Conservation (phyloP, 1,284 basidiomycete species). For the Cystobasidium pallidum region DNA sequence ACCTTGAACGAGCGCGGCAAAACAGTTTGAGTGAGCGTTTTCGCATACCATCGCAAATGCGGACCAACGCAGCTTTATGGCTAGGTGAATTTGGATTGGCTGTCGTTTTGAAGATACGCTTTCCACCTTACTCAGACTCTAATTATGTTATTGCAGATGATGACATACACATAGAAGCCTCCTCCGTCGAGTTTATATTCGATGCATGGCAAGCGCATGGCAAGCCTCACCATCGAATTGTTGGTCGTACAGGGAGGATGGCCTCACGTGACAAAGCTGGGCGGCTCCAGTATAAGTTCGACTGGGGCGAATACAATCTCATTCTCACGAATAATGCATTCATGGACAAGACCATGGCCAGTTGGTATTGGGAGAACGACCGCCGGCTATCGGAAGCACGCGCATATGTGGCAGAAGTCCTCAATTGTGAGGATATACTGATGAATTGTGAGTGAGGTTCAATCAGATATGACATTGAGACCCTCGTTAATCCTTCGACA, state of each 20-base stretch:
- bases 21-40: constrained; percentile 41
- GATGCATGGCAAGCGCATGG: constrained; percentile 17
- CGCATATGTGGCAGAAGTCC: constrained; percentile 29
- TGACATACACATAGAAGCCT: constrained; percentile 17
- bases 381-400: background rate
- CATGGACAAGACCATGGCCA: constrained; percentile 36
- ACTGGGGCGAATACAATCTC: constrained; percentile 13
- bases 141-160: constrained; percentile 10
- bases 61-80: constrained; percentile 32
- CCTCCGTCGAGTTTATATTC: constrained; percentile 23
- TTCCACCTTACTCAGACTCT: background rate
- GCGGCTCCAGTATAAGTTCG: background rate
- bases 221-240: constrained; percentile 21
- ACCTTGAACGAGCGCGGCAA: constrained; percentile 20
- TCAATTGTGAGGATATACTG: constrained; percentile 44
- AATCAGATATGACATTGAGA: background rate
- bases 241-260: constrained; percentile 15
- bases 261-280: background rate
- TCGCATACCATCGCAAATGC: constrained; percentile 27
- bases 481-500: background rate
- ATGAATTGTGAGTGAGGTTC: constrained; percentile 38
- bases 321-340: constrained; percentile 42
- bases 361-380: constrained; percentile 37
- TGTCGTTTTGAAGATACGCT: background rate
- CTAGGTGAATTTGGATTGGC: too few species aligned